Conservation (phyloP, 192 early-diverging fungal species). For the Geranomyces variabilis region DNA sequence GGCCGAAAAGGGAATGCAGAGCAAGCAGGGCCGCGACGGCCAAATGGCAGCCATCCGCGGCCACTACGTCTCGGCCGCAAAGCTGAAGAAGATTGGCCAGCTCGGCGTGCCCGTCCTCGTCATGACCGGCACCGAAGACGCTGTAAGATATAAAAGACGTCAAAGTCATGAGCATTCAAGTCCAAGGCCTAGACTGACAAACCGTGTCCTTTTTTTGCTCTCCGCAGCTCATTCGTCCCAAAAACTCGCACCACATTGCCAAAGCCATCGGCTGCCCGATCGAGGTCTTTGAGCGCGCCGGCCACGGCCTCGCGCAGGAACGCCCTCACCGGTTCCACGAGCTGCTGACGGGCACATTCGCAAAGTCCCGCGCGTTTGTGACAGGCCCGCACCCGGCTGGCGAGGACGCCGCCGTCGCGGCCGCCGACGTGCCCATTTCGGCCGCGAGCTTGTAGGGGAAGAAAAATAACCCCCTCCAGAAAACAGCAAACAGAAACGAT, state of each 20-base stretch:
- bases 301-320: constrained; percentile 37
- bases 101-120: constrained; percentile 42
- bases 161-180: no score
- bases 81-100: constrained; percentile 35
- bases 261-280: constrained; percentile 31
- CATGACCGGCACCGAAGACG: constrained; percentile 45
- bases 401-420: background rate
- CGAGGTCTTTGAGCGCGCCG: constrained; percentile 42
- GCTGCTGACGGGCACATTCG: constrained; percentile 14
- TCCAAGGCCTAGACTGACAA: no score
- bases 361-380: constrained; percentile 21
- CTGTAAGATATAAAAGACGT: constrained; percentile 29
- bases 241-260: constrained; percentile 42
- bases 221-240: constrained; percentile 41
- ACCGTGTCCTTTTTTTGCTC: no score
- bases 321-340: constrained; percentile 25
- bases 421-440: constrained; percentile 11
- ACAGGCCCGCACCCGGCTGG: background rate
- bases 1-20: constrained; percentile 36
- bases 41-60: constrained; percentile 39
- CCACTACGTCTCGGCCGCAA: constrained; percentile 37
- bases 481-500: no score
- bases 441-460: constrained; percentile 1
- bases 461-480: background rate
- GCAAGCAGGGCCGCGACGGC: constrained; percentile 30